Conservation (phyloP, 495 filamentous ascomycete species). For the Aspergillus baeticus region DNA sequence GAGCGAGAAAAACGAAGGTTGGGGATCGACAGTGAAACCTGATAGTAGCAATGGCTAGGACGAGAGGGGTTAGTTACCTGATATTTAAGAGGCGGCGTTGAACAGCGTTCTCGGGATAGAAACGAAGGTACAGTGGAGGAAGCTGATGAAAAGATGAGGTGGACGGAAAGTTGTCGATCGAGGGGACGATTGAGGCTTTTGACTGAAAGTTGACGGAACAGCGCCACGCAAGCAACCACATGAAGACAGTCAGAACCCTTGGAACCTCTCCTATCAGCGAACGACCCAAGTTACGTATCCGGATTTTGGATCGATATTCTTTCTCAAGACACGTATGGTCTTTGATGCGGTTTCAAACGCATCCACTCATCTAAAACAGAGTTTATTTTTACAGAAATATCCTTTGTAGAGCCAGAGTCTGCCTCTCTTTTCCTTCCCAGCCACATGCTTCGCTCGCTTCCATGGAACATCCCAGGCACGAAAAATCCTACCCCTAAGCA, state of each 20-base stretch:
- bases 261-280: slow-evolving; percentile 22
- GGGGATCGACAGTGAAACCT: slow-evolving; percentile 15
- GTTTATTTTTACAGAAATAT: no score
- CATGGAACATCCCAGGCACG: slow-evolving; percentile 1
- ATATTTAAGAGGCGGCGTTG: slow-evolving; percentile 1
- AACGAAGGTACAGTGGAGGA: not conserved
- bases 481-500: not conserved
- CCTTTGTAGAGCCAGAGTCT: no score
- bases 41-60: slow-evolving; percentile 1
- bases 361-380: no score
- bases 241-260: not conserved
- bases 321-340: no score
- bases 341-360: no score
- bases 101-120: not conserved
- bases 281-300: no score
- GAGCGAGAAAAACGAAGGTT: slow-evolving; percentile 8
- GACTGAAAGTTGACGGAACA: slow-evolving; percentile 30
- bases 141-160: slow-evolving; percentile 8
- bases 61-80: slow-evolving; percentile 11
- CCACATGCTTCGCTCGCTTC: not conserved
- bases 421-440: no score
- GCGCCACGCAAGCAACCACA: slow-evolving; percentile 31
- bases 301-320: no score
- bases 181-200: slow-evolving; percentile 19
- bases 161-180: not conserved